phyloP scores from a whole-genome alignment of 2,329 filamentous ascomycete genomes.

The Botrytis fragariae region DNA sequence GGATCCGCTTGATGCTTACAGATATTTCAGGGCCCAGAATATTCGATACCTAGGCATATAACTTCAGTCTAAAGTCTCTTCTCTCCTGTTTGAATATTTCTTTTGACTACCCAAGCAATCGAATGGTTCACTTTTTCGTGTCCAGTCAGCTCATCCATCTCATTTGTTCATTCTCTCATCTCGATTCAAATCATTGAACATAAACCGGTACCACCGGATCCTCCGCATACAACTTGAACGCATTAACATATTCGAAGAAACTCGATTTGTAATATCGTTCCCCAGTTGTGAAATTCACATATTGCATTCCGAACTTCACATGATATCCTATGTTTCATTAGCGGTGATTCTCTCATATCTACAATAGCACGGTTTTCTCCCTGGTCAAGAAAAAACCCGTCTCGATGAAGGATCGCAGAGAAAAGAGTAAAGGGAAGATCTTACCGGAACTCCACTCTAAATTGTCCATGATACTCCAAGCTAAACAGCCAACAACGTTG shows the following conservation, averaged over 20 bases:
- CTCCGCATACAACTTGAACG: constrained; percentile 32
- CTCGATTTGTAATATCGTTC: constrained; percentile 33
- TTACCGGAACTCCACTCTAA: constrained; percentile 43
- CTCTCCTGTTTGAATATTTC: background rate
- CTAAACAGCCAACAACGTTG: constrained; percentile 76
- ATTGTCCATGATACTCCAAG: constrained; percentile 78
- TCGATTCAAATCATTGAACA: constrained; percentile 13
- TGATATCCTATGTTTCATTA: constrained; percentile 23
- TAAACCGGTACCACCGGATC: constrained; percentile 33
- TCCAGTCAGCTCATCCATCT: background rate
- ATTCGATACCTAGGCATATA: background rate
- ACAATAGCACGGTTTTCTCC: background rate
- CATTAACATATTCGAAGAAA: constrained; percentile 36
- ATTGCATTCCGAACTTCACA: constrained; percentile 33
- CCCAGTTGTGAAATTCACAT: constrained; percentile 43
- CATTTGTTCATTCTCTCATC: background rate
- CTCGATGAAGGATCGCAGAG: background rate
- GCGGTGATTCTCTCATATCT: background rate
- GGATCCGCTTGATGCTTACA: background rate
- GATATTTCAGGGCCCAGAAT: background rate
- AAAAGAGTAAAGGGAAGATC: too few relatives aligned
- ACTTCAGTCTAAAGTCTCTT: background rate
- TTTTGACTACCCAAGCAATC: background rate
- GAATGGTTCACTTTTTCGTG: background rate
- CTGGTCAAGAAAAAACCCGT: too few relatives aligned